These are phyloP conservation scores for Kwoniella mangroviensis DNA, from an alignment of 768 basidiomycete species.

Conservation along the genomic window DNA sequence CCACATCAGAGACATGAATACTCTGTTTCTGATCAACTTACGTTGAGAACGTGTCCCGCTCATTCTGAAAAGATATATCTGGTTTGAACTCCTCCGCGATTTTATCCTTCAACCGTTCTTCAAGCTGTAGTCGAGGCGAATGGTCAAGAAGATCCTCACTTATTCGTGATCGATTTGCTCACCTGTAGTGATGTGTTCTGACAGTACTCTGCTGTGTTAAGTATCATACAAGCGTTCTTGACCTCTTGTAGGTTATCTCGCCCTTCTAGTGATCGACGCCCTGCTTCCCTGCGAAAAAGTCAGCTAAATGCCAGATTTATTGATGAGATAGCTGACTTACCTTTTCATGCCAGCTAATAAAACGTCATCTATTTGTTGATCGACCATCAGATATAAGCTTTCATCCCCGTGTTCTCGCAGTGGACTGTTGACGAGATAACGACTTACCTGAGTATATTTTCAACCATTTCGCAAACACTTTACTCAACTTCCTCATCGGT, in stretches of 20 bases:
- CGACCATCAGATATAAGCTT: slow-evolving; percentile 21
- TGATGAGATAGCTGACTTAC: slow-evolving; percentile 57
- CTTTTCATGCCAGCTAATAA: slow-evolving; percentile 74
- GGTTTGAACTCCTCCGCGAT: slow-evolving; percentile 76
- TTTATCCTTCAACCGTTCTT: slow-evolving; percentile 85
- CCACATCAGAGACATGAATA: no score
- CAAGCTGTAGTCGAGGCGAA: slow-evolving; percentile 65
- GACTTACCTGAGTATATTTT: slow-evolving; percentile 82
- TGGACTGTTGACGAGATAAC: neutral
- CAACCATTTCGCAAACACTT: slow-evolving; percentile 90
- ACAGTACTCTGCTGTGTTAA: slow-evolving; percentile 98
- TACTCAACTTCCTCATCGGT: slow-evolving; percentile 78
- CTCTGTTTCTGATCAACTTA: slow-evolving; percentile 55
- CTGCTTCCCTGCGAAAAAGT: slow-evolving; percentile 32
- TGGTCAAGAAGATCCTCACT: neutral
- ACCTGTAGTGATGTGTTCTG: slow-evolving; percentile 88
- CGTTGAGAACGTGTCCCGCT: slow-evolving; percentile 89
- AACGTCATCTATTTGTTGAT: slow-evolving; percentile 73
- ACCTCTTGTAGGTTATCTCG: slow-evolving; percentile 77
- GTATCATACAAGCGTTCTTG: slow-evolving; percentile 80
- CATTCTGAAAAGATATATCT: slow-evolving; percentile 77
- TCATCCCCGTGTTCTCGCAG: neutral
- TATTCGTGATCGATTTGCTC: slow-evolving; percentile 23
- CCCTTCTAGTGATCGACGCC: slow-evolving; percentile 76
- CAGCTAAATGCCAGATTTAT: neutral